These are phyloP conservation scores for Tubosaeta sp. DNA, from an alignment of 768 basidiomycete species.

Conservation along the genomic window DNA sequence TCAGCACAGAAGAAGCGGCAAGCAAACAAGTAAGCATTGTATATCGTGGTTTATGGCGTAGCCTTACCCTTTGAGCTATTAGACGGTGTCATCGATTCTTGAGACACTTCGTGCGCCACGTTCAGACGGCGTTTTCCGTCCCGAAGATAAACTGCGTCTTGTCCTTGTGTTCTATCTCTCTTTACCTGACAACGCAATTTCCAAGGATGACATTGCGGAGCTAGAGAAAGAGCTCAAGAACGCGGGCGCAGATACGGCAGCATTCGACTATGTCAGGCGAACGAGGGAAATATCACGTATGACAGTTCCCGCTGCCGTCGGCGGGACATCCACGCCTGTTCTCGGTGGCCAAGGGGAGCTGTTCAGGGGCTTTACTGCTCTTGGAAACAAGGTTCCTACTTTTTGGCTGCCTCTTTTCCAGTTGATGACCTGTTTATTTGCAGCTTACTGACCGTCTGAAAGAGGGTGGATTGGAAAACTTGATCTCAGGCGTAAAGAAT, in stretches of 20 bases:
- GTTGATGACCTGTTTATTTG: neutral
- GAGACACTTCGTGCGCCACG: conserved; percentile 79
- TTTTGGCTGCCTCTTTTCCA: neutral
- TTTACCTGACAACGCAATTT: conserved; percentile 69
- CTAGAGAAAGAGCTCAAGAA: conserved; percentile 83
- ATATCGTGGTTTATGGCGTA: neutral
- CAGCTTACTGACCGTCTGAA: conserved; percentile 91
- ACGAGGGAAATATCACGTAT: conserved; percentile 90
- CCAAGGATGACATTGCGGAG: conserved; percentile 86
- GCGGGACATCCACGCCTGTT: conserved; percentile 62
- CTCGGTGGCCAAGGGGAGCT: conserved; percentile 78
- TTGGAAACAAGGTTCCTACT: conserved; percentile 76
- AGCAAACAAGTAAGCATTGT: conserved; percentile 62
- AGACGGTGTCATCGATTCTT: conserved; percentile 78
- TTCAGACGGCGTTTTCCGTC: conserved; percentile 59
- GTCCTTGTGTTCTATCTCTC: conserved; percentile 96
- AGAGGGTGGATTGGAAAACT: conserved; percentile 94
- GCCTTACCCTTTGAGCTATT: conserved; percentile 1
- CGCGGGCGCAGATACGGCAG: conserved; percentile 71
- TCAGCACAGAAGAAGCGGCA: conserved; percentile 91
- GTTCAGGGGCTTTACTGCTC: conserved; percentile 88
- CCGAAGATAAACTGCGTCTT: conserved; percentile 87
- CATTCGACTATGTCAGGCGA: conserved; percentile 91
- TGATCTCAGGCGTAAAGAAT: conserved; percentile 97
- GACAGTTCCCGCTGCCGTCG: conserved; percentile 65